Evolutionary conservation across 129 eudicot genomes (phyloP).

Genomic region (Helichrysum umbraculigerum): DNA sequence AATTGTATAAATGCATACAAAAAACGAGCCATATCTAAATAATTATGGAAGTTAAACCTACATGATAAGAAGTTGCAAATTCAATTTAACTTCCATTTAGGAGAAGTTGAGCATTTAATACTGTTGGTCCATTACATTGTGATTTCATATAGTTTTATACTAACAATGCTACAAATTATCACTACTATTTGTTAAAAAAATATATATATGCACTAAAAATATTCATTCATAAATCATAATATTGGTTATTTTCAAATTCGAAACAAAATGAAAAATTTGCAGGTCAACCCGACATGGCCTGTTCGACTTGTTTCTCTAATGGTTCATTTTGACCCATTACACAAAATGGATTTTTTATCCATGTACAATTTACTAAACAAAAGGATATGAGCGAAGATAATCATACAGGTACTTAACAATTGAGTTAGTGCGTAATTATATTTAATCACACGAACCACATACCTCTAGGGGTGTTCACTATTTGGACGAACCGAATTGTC

Average conservation of each 20-base stretch:
- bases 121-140: background rate
- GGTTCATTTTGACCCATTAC: background rate
- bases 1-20: background rate
- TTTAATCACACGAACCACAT: constrained; percentile 14
- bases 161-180: background rate
- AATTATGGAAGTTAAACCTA: background rate
- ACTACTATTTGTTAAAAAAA: background rate
- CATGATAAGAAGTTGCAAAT: background rate
- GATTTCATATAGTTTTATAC: background rate
- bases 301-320: background rate
- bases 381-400: background rate
- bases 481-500: too few species aligned
- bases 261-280: background rate
- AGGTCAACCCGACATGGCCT: background rate
- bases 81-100: background rate
- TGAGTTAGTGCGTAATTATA: background rate
- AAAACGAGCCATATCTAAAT: background rate
- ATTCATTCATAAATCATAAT: background rate
- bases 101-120: background rate
- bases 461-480: too few species aligned
- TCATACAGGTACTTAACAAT: background rate
- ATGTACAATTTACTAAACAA: background rate
- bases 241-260: background rate
- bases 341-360: constrained; percentile 1
- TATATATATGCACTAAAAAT: background rate